Base-by-base conservation (phyloP, 1,284 basidiomycete species). In the Ceratobasidium sp. region DNA sequence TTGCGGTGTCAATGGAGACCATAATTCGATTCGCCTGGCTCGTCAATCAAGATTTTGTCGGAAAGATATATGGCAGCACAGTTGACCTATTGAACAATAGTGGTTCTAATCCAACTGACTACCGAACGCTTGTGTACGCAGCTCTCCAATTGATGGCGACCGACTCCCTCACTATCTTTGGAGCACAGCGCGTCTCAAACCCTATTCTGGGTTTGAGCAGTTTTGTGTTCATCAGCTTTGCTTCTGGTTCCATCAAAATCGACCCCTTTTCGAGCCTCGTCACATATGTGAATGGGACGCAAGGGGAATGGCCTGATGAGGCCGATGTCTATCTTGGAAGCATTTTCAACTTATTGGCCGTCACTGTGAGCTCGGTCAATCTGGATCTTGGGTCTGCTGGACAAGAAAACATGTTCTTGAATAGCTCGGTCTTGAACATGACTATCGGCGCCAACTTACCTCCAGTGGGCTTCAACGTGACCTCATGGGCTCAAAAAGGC, bases 1-100 rank as follows among this genome's bases (percentile, higher is more conserved):
- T 72, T 2, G 33, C n/a, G 4, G 57, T 60, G 22, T 60, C 57
- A 17, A 59, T 72, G 57, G 44, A 72, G 27, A 60, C 69, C n/a
- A 27, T n/a, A 1, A 51, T 72, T 0, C 45, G 50, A 14, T 72
- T 72, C 22, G 69, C 56, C 27, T 29, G 17, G 11, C 45, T 33
- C 14, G 27, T 53, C 27, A 51, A 7, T n/a, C 60, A 62, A 15
- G 69, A 72, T 47, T 72, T 60, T 24, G 31, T 72, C 19, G 69
- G 69, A 11, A 44, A 60, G 45, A 60, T 60, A 31, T 72, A 60
- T 24, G 69, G 56, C 11, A 17, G 47, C 2, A 33, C 27, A 4
- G 15, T 48, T 22, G n/a, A 72, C n/a, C 24, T 41, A 14, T 47
- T 60, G 45, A 24, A 22, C n/a, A 17, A 60, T n/a, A 2, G 6